Conservation (phyloP, 2,329 filamentous ascomycete genomes). For the Claviceps arundinis region DNA sequence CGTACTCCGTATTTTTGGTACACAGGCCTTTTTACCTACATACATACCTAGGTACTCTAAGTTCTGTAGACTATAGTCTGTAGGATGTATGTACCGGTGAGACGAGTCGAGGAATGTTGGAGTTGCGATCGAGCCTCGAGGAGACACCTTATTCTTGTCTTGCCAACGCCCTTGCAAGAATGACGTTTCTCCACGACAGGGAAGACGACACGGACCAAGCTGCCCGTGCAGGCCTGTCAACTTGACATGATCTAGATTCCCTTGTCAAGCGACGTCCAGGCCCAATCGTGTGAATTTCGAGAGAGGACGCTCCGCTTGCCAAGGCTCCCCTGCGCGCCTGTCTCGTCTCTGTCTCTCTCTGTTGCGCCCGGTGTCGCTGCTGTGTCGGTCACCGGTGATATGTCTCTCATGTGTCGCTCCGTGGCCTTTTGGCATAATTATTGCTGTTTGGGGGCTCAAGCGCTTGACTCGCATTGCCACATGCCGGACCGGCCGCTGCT, state of each 20-base stretch:
- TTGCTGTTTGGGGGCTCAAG: too few relatives aligned
- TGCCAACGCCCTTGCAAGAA: neutral
- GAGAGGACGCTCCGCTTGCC: neutral
- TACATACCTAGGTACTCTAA: too few relatives aligned
- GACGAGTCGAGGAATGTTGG: neutral
- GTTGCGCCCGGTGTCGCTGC: too few relatives aligned
- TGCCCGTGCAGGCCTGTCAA: neutral
- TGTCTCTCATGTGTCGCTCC: too few relatives aligned
- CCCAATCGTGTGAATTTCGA: neutral
- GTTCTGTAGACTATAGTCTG: neutral
- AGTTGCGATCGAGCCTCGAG: neutral
- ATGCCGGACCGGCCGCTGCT: neutral
- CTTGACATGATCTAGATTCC: neutral
- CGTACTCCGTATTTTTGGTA: too few relatives aligned
- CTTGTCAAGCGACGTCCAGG: neutral
- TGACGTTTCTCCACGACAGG: neutral
- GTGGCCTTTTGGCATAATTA: neutral
- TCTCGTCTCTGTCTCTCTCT: constrained; percentile 4
- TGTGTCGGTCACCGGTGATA: too few relatives aligned
- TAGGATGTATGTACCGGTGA: neutral
- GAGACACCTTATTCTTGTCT: neutral
- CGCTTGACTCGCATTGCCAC: neutral
- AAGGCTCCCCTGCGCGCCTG: neutral
- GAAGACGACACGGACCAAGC: neutral
- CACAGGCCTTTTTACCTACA: too few relatives aligned